phyloP scores from a whole-genome alignment of 2,329 filamentous ascomycete genomes.

The Tolypocladium ophioglossoides region DNA sequence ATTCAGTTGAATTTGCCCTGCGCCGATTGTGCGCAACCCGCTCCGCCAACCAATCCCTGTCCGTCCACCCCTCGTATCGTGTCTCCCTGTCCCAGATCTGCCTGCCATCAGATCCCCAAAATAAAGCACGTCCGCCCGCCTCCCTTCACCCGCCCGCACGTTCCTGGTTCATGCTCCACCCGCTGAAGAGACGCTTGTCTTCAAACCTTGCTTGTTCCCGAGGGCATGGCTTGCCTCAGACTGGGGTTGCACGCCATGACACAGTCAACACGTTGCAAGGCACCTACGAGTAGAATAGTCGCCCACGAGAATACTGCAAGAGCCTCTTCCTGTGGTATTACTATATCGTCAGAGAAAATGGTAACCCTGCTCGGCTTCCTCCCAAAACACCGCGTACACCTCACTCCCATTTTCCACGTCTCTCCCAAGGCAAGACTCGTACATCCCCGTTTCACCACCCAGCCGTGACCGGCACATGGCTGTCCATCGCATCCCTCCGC shows the following conservation, averaged over 20 bases:
- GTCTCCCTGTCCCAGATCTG: neutral
- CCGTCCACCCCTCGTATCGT: too few species aligned
- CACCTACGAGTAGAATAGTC: neutral
- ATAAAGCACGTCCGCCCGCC: too few species aligned
- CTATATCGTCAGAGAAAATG: neutral
- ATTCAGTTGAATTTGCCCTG: neutral
- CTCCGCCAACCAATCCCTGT: too few species aligned
- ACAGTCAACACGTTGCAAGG: neutral
- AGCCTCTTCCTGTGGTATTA: conserved; percentile 7
- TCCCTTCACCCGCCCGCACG: neutral
- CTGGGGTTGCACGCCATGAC: too few species aligned
- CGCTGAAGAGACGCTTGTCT: too few species aligned
- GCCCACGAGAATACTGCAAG: neutral
- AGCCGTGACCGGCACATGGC: conserved; percentile 21
- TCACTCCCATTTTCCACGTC: neutral
- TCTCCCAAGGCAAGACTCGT: neutral
- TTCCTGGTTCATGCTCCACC: neutral
- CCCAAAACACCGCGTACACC: neutral
- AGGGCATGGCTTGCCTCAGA: neutral
- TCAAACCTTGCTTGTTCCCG: neutral
- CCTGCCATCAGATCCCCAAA: neutral
- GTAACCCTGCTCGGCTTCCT: neutral
- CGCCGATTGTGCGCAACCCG: too few species aligned
- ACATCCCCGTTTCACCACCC: conserved; percentile 14
- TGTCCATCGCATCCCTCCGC: conserved; percentile 21